Conservation (phyloP, 2,329 filamentous ascomycete species). For the Sporothrix mexicana region DNA sequence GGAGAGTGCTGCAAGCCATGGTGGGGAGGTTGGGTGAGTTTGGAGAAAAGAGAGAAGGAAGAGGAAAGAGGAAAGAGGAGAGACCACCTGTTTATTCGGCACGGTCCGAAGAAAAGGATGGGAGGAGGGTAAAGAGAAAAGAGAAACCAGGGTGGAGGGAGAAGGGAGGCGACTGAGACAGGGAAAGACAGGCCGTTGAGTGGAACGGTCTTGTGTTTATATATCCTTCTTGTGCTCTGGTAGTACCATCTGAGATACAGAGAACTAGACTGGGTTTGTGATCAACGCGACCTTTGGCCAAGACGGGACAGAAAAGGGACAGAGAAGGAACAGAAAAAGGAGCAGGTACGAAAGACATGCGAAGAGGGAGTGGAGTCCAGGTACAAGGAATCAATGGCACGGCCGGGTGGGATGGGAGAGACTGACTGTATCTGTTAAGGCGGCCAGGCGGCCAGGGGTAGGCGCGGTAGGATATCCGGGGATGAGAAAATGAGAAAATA, state of each 20-base stretch:
- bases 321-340: background rate
- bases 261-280: background rate
- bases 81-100: background rate
- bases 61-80: background rate
- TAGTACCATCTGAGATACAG: background rate
- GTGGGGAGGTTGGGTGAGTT: background rate
- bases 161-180: conserved; percentile 10
- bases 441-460: conserved; percentile 15
- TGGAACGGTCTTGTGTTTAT: conserved; percentile 14
- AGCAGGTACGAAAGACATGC: background rate
- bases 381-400: too few relatives aligned
- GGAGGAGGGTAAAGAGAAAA: background rate
- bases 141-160: background rate
- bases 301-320: background rate
- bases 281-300: background rate
- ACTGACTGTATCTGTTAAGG: background rate
- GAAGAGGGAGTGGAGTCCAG: too few relatives aligned
- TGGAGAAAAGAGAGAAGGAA: background rate
- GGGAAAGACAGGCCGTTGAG: background rate
- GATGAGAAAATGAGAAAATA: background rate
- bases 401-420: too few relatives aligned
- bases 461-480: background rate
- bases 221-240: background rate
- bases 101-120: background rate
- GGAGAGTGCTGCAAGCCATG: conserved; percentile 35